A percentile compares a stretch with the other conserved stretches of the same genome.
Evolutionary conservation across 352 stramenopile genomes (phyloP).

Genomic region (Phytophthora agathidicida): DNA sequence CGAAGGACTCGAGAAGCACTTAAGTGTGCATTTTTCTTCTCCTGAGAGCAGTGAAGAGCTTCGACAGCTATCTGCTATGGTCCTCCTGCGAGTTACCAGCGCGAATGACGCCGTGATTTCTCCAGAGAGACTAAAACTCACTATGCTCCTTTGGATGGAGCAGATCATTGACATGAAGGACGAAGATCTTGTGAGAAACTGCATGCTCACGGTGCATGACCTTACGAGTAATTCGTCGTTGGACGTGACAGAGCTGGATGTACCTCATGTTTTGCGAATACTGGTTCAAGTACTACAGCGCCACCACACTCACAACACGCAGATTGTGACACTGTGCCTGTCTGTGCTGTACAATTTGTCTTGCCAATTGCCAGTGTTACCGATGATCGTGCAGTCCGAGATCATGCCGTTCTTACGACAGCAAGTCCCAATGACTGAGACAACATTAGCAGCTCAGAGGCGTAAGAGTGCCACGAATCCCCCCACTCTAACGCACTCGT

Average conservation of each 20-base stretch:
- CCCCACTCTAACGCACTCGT: not conserved
- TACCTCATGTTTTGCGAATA: slow-evolving; percentile 70
- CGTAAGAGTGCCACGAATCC: slow-evolving; percentile 3
- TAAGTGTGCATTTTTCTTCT: slow-evolving; percentile 61
- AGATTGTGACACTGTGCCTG: slow-evolving; percentile 72
- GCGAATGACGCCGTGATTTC: slow-evolving; percentile 75
- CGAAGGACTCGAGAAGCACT: slow-evolving; percentile 69
- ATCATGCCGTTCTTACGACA: slow-evolving; percentile 64
- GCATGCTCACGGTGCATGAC: slow-evolving; percentile 77
- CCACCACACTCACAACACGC: slow-evolving; percentile 49
- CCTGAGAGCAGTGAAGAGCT: slow-evolving; percentile 52
- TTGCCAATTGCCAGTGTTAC: slow-evolving; percentile 53
- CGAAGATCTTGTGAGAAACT: slow-evolving; percentile 74
- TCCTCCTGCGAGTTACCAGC: slow-evolving; percentile 72
- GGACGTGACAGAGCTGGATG: slow-evolving; percentile 59
- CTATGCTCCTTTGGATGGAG: slow-evolving; percentile 80
- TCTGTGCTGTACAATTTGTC: slow-evolving; percentile 82
- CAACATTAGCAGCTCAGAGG: slow-evolving; percentile 15
- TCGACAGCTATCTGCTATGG: slow-evolving; percentile 73
- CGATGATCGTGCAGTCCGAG: slow-evolving; percentile 54
- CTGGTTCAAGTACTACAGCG: slow-evolving; percentile 66
- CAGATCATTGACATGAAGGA: slow-evolving; percentile 83
- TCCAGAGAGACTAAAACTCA: slow-evolving; percentile 61
- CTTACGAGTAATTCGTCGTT: slow-evolving; percentile 65
- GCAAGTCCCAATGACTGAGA: slow-evolving; percentile 38